These are phyloP conservation scores for sunflower (Helianthus annuus) DNA, from an alignment of 129 eudicot genomes.

Conservation along the genomic window HanXRQr2.0-SUNRISE NC_035440.2:26171695-26172194, in stretches of 20 bases:
- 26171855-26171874: slow-evolving; percentile 68
- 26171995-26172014: slow-evolving; percentile 4
- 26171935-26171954: slow-evolving; percentile 81
- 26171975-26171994: slow-evolving; percentile 88
- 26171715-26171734: not conserved
- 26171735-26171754: slow-evolving; percentile 45
- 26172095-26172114: slow-evolving; percentile 74
- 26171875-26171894: slow-evolving; percentile 71
- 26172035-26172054: slow-evolving; percentile 1
- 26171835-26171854: slow-evolving; percentile 69
- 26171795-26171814: slow-evolving; percentile 80
- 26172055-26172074: slow-evolving; percentile 84
- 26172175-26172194: slow-evolving; percentile 69
- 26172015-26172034: not conserved
- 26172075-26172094: slow-evolving; percentile 68
- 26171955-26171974: slow-evolving; percentile 58
- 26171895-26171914: slow-evolving; percentile 79
- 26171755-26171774: slow-evolving; percentile 87
- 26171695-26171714: not conserved
- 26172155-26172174: slow-evolving; percentile 45
- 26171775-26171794: slow-evolving; percentile 63
- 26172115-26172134: slow-evolving; percentile 59
- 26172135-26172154: slow-evolving; percentile 76
- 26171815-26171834: slow-evolving; percentile 85
- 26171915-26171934: slow-evolving; percentile 74